These are phyloP conservation scores for Limonium bicolor DNA, from an alignment of 148 eudicot genomes.

Conservation along the genomic window DNA sequence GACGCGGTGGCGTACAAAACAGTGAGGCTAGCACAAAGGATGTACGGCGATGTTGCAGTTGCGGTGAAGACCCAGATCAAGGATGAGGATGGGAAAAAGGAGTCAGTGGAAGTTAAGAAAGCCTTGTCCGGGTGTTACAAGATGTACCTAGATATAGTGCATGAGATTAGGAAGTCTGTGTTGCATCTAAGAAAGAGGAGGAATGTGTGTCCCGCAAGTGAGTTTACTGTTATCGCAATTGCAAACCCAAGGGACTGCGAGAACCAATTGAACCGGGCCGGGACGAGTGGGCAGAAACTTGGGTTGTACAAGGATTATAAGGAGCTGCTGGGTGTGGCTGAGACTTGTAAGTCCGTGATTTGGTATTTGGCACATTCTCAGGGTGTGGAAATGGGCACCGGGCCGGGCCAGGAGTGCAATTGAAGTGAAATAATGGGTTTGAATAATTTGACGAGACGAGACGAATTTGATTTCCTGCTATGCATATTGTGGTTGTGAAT, in stretches of 20 bases:
- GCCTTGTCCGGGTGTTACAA: neutral
- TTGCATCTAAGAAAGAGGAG: neutral
- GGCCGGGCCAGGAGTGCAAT: too few species aligned
- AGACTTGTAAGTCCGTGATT: neutral
- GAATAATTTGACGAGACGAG: too few species aligned
- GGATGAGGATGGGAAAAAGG: neutral
- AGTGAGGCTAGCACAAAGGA: neutral
- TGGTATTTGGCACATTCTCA: too few species aligned
- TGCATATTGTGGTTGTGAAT: too few species aligned
- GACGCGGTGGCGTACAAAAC: neutral
- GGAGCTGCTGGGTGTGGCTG: neutral
- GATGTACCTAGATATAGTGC: neutral
- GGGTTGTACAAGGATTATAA: neutral
- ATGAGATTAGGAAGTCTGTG: neutral
- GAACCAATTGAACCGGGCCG: neutral
- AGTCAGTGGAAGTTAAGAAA: too few species aligned
- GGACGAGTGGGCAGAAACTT: neutral
- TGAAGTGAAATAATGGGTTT: too few species aligned
- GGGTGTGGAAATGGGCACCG: too few species aligned
- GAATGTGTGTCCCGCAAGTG: neutral
- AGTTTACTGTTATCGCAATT: neutral
- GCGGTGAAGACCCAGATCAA: neutral
- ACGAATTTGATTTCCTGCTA: too few species aligned
- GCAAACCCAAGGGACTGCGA: neutral
- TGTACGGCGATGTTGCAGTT: neutral